phyloP scores from a whole-genome alignment of 805 yeast species.

The Candida dendrica region DNA sequence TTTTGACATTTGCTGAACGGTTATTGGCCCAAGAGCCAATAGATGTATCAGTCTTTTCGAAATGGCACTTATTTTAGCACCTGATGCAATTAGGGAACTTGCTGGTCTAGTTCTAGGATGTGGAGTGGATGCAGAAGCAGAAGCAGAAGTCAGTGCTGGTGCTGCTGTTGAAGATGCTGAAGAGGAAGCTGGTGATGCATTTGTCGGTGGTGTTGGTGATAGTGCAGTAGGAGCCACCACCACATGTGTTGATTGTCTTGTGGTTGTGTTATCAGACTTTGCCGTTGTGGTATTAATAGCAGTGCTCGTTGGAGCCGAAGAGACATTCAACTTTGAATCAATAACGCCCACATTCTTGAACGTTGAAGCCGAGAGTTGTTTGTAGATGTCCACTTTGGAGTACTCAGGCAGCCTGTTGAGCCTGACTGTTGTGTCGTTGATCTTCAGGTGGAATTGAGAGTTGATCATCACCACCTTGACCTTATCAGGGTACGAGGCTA shows the following conservation, averaged over 20 bases:
- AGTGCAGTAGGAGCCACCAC: no score
- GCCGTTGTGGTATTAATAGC: slow-evolving; percentile 1
- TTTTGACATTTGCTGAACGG: slow-evolving; percentile 23
- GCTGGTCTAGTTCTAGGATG: background rate
- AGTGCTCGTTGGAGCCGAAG: slow-evolving; percentile 1
- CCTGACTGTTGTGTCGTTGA: slow-evolving; percentile 3
- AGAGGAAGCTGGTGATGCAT: background rate
- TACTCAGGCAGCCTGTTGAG: slow-evolving; percentile 3
- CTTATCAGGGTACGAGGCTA: background rate
- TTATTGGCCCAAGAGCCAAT: slow-evolving; percentile 42
- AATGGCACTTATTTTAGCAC: slow-evolving; percentile 14
- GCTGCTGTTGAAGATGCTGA: background rate
- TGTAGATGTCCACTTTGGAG: slow-evolving; percentile 12
- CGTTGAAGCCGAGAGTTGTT: slow-evolving; percentile 14
- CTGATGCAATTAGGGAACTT: slow-evolving; percentile 6
- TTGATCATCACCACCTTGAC: background rate
- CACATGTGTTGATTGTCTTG: background rate
- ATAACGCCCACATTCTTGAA: slow-evolving; percentile 15
- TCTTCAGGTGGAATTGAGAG: slow-evolving; percentile 5
- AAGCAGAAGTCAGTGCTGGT: background rate
- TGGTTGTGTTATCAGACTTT: background rate
- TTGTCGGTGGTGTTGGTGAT: no score
- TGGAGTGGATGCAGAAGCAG: background rate
- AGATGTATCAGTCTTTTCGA: slow-evolving; percentile 34
- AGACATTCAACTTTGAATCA: slow-evolving; percentile 6